Evolutionary conservation across 345 rosid genomes (phyloP).

Genomic region (Viola odorata): DNA sequence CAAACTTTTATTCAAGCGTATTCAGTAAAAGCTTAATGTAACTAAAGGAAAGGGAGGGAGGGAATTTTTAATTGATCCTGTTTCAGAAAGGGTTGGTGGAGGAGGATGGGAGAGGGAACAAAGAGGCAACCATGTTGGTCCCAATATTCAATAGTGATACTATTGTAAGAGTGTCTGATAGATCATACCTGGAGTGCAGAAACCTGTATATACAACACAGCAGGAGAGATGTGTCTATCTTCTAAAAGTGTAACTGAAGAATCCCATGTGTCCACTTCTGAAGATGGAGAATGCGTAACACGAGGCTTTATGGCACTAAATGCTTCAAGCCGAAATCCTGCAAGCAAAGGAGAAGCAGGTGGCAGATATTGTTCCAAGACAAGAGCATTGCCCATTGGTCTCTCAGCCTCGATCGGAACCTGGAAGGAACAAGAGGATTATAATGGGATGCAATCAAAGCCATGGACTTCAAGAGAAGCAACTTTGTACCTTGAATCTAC

Average conservation of each 20-base stretch:
- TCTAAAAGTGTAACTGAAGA: constrained; percentile 57
- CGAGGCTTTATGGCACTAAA: constrained; percentile 73
- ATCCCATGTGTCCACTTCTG: constrained; percentile 52
- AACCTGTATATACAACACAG: constrained; percentile 72
- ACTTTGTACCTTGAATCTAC: constrained; percentile 69
- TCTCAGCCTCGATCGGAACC: constrained; percentile 81
- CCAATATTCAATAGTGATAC: too few relatives aligned
- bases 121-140: too few relatives aligned
- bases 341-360: constrained; percentile 69
- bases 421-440: constrained; percentile 19
- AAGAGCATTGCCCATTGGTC: constrained; percentile 60
- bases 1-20: too few relatives aligned
- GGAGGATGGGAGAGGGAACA: too few relatives aligned
- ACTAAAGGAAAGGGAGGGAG: too few relatives aligned
- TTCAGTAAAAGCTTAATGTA: too few relatives aligned
- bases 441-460: background rate
- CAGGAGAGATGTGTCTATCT: constrained; percentile 72
- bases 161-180: too few relatives aligned
- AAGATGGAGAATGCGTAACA: constrained; percentile 73
- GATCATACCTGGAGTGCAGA: constrained; percentile 69
- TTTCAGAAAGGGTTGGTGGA: too few relatives aligned
- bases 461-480: background rate
- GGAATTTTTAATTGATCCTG: too few relatives aligned
- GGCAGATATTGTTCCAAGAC: constrained; percentile 71
- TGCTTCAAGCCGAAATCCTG: constrained; percentile 86